phyloP scores from a whole-genome alignment of 2,329 filamentous ascomycete genomes.

The Teratosphaeria viscida region DNA sequence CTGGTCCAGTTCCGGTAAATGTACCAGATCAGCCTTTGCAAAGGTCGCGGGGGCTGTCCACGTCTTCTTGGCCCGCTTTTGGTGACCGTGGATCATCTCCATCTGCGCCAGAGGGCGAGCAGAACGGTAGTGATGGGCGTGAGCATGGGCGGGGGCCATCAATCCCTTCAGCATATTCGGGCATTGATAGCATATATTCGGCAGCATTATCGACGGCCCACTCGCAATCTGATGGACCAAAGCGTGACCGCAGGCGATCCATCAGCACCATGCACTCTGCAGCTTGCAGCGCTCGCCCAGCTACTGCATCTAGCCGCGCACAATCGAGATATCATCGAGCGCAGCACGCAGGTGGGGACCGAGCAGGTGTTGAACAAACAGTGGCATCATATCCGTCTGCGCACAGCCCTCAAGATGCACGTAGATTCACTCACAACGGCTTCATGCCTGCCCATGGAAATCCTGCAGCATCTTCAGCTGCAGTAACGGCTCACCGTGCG shows the following conservation, averaged over 20 bases:
- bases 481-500: background rate
- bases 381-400: background rate
- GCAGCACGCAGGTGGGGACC: background rate
- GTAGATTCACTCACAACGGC: background rate
- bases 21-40: background rate
- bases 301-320: background rate
- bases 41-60: background rate
- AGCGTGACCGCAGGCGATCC: background rate
- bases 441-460: background rate
- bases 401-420: background rate
- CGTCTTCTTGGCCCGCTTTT: background rate
- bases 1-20: background rate
- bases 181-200: background rate
- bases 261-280: background rate
- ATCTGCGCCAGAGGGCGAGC: background rate
- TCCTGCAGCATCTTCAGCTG: background rate
- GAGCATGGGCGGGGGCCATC: background rate
- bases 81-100: background rate
- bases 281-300: background rate
- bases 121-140: background rate
- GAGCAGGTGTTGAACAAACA: background rate
- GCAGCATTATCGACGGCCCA: background rate
- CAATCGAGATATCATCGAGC: background rate
- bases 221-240: background rate
- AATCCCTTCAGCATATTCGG: background rate